Conservation (phyloP, 1,139 yeast species). For the Debaryomyces psychrophilus region DNA sequence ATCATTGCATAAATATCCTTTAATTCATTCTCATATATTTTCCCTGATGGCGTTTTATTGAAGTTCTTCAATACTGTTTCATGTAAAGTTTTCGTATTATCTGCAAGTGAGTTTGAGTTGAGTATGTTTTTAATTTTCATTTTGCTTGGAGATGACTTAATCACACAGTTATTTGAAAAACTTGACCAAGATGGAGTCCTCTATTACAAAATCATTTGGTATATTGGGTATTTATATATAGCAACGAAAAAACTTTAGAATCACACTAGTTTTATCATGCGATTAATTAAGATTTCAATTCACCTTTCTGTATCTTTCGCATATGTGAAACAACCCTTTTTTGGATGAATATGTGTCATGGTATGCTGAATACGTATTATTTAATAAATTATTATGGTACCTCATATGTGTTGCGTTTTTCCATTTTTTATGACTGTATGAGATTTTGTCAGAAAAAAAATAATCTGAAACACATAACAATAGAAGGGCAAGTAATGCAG, state of each 20-base stretch:
- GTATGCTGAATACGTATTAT: background rate
- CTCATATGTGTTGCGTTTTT: constrained; percentile 6
- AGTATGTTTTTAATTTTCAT: background rate
- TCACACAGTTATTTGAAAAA: background rate
- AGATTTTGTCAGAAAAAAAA: constrained; percentile 5
- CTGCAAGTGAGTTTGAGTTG: background rate
- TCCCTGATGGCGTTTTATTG: constrained; percentile 54
- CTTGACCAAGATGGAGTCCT: background rate
- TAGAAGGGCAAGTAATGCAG: background rate
- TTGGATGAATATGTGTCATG: constrained; percentile 3
- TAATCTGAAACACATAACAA: constrained; percentile 5
- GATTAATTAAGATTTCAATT: background rate
- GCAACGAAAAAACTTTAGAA: background rate
- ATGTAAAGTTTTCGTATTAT: constrained; percentile 32
- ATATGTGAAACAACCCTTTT: constrained; percentile 2
- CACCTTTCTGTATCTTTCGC: background rate
- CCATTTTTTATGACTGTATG: background rate
- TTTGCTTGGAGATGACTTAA: background rate
- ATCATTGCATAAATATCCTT: constrained; percentile 59
- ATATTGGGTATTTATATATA: background rate
- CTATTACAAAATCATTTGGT: background rate
- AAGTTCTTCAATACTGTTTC: constrained; percentile 46
- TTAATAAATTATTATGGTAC: background rate
- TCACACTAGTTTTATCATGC: background rate
- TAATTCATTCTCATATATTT: constrained; percentile 56